Evolutionary conservation across 1,284 basidiomycete species (phyloP), one percentile per base, ranked within the genome.

Genomic region (Fomitopsis pinicola): DNA sequence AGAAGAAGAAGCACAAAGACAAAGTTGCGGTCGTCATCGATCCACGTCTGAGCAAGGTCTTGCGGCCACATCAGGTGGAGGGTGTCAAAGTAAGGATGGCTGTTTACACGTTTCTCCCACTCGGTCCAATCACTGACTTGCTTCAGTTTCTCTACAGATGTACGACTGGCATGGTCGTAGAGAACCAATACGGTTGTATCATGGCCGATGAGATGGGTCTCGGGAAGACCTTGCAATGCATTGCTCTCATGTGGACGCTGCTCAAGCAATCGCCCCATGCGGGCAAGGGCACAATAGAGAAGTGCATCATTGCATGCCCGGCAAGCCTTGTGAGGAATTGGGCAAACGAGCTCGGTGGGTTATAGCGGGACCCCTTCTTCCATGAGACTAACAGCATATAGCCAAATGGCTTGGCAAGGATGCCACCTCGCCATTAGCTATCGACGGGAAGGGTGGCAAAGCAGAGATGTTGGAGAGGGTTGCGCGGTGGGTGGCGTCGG

Each of bases 181-280:
- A 95, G 57, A 92, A 94, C 67, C 95, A 97, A 60, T 95, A 95
- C 69, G 97, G 97, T 0, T 98, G 95, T 70, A 99, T 99, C 72
- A 96, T 99, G 92, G 97, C 97, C 0, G 97, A 99, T 72, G 97
- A 98, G 76, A 99, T 99, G 97, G 97, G 97, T 71, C 85, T 97
- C 26, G 93, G 94, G 30, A 97, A 97, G 77, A 98, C 96, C 5
- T 81, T 99, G 7, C 97, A 99, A 73, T 99, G 97, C 71, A 99
- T 99, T 64, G 84, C 97, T 0, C 84, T 99, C 28, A 78, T 99
- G 68, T 99, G 95, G 94, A 98, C 97, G 0, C 76, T 99, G n/a
- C 78, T 98, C 63, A 98, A 96, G 74, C 97, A 99, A 72, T 98
- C 97, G 0, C 95, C 97, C 0, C 84, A 88, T 54, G 80, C 95